phyloP scores from a whole-genome alignment of 2,329 filamentous ascomycete species.

The Penicillium decumbens region DNA sequence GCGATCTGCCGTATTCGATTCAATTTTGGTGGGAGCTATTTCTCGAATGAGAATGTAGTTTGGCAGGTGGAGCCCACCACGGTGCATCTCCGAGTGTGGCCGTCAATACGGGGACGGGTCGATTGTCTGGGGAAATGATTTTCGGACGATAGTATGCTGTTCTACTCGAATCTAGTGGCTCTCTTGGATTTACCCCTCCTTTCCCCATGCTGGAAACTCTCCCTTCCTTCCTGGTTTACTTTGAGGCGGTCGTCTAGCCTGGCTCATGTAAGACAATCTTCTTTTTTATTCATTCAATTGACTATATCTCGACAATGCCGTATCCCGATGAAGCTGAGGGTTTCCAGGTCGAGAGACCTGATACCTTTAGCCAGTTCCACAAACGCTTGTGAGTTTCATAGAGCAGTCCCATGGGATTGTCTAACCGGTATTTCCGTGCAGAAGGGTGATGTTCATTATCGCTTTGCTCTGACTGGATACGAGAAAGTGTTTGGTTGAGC shows the following conservation, averaged over 20 bases:
- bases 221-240: background rate
- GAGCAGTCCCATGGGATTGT: too few species aligned
- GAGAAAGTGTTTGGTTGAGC: conserved; percentile 33
- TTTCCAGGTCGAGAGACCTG: conserved; percentile 57
- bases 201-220: background rate
- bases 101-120: background rate
- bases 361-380: conserved; percentile 59
- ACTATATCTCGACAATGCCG: conserved; percentile 33
- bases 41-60: conserved; percentile 8
- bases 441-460: conserved; percentile 68
- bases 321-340: conserved; percentile 46
- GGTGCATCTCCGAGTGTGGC: conserved; percentile 5
- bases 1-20: background rate
- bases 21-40: background rate
- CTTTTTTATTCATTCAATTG: conserved; percentile 4
- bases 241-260: background rate
- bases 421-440: too few species aligned
- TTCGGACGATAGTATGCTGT: background rate
- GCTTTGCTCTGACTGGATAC: conserved; percentile 60
- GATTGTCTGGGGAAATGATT: background rate
- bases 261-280: background rate
- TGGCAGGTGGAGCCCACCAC: background rate
- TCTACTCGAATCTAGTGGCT: background rate
- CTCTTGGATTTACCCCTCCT: conserved; percentile 10
- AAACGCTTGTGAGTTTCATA: too few species aligned